These are phyloP conservation scores for Thraustochytrium sp. DNA, from an alignment of 352 stramenopile species.

Conservation along the genomic window DNA sequence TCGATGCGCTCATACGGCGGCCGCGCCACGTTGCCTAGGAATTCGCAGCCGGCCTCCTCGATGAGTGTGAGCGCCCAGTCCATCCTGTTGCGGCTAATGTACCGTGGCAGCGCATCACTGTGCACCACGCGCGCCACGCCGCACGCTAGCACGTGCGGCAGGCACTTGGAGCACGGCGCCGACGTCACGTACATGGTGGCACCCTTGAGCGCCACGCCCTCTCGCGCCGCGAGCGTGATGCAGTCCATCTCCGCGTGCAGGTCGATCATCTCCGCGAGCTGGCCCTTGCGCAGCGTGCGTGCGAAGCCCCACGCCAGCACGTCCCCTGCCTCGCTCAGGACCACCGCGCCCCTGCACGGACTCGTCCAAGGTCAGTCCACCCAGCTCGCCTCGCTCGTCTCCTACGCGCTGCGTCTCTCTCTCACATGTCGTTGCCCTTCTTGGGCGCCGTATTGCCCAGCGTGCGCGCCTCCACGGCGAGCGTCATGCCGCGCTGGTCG, in stretches of 20 bases:
- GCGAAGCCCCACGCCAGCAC: background rate
- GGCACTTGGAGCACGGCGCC: background rate
- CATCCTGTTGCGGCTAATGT: background rate
- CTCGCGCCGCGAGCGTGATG: background rate
- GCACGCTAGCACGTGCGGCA: background rate
- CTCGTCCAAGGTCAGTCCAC: no score
- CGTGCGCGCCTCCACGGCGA: background rate
- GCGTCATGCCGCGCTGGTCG: background rate
- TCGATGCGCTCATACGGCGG: background rate
- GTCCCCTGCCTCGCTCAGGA: background rate
- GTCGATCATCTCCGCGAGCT: background rate
- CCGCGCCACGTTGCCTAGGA: background rate
- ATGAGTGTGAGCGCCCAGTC: background rate
- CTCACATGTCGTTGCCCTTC: slow-evolving; percentile 7
- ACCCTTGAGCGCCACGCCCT: background rate
- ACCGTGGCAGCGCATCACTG: background rate
- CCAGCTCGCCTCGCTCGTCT: no score
- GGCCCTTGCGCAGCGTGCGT: background rate
- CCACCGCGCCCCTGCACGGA: background rate
- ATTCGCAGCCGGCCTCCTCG: background rate
- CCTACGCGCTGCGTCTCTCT: background rate
- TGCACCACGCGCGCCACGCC: background rate
- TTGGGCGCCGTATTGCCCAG: background rate
- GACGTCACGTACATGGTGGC: background rate
- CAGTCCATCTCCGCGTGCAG: background rate